A percentile compares a stretch with the other conserved stretches of the same genome.
Conservation (phyloP, 495 filamentous ascomycete species). For the Aspergillus sclerotiicarbonarius region DNA sequence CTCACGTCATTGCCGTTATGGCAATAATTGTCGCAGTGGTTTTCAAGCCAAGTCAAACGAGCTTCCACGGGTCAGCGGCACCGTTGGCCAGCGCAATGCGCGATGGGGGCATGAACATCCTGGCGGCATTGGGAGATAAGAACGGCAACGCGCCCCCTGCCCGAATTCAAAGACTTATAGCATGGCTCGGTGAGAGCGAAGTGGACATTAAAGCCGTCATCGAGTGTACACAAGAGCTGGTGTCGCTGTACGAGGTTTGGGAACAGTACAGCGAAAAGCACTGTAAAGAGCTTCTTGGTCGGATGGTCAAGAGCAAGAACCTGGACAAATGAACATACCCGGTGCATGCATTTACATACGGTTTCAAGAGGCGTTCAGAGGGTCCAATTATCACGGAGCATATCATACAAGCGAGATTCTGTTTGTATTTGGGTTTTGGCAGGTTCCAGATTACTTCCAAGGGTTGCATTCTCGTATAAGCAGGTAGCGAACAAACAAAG, state of each 20-base stretch:
- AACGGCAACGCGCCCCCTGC: conserved; percentile 33
- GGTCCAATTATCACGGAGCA: not conserved
- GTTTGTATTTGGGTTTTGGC: conserved; percentile 2
- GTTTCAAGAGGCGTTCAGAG: not conserved
- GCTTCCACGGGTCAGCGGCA: conserved; percentile 41
- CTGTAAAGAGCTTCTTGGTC: conserved; percentile 72
- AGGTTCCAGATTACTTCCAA: not conserved
- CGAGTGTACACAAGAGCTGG: conserved; percentile 91
- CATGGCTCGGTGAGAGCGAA: conserved; percentile 88
- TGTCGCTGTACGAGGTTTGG: conserved; percentile 91
- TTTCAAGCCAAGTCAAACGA: conserved; percentile 57
- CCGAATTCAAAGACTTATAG: conserved; percentile 71
- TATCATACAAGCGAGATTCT: not conserved
- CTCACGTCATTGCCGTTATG: conserved; percentile 87
- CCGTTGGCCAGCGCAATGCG: conserved; percentile 40
- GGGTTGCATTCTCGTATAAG: too few species aligned
- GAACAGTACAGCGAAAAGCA: conserved; percentile 86
- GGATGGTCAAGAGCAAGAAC: conserved; percentile 81
- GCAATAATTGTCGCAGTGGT: conserved; percentile 85
- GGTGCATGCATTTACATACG: not conserved
- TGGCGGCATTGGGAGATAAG: conserved; percentile 39
- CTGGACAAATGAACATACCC: conserved; percentile 62
- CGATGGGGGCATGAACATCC: conserved; percentile 41
- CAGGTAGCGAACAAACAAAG: too few species aligned
- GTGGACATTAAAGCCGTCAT: conserved; percentile 90